Conservation (phyloP, 2,329 filamentous ascomycete species). For the Colletotrichum somersetense region DNA sequence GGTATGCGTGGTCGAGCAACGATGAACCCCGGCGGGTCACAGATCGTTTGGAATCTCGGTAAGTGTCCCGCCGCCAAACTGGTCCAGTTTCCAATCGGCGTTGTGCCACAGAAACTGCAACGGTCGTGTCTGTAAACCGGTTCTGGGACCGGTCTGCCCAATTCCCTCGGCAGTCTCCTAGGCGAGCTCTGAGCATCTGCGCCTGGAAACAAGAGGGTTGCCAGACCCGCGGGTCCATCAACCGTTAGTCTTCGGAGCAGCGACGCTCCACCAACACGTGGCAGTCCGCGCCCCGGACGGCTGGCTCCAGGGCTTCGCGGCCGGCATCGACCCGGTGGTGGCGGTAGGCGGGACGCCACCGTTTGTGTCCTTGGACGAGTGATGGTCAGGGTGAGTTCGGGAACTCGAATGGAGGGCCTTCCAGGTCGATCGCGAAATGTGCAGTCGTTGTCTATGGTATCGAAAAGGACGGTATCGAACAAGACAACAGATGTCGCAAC, state of each 20-base stretch:
- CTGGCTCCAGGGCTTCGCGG: constrained; percentile 18
- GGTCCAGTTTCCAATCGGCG: neutral
- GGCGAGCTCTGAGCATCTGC: neutral
- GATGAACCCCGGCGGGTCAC: neutral
- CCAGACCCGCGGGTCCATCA: neutral
- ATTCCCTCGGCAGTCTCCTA: neutral
- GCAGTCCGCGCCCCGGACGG: constrained; percentile 18
- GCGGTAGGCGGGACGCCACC: constrained; percentile 16
- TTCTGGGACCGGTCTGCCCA: neutral
- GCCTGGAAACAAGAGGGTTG: too few relatives aligned
- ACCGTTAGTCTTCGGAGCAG: constrained; percentile 23
- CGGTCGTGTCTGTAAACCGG: neutral
- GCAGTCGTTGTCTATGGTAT: neutral
- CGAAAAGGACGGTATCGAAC: neutral
- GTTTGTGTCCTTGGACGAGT: neutral
- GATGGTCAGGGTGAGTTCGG: neutral
- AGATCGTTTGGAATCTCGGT: neutral
- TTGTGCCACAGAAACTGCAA: neutral
- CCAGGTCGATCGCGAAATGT: neutral
- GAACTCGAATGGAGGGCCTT: neutral
- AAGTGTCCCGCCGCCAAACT: neutral
- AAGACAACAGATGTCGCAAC: neutral
- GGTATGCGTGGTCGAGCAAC: too few relatives aligned
- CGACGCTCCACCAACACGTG: constrained; percentile 33
- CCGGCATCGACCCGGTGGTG: constrained; percentile 14